These are phyloP conservation scores for Botrytis deweyae DNA, from an alignment of 2,329 filamentous ascomycete species.

Conservation along the genomic window DNA sequence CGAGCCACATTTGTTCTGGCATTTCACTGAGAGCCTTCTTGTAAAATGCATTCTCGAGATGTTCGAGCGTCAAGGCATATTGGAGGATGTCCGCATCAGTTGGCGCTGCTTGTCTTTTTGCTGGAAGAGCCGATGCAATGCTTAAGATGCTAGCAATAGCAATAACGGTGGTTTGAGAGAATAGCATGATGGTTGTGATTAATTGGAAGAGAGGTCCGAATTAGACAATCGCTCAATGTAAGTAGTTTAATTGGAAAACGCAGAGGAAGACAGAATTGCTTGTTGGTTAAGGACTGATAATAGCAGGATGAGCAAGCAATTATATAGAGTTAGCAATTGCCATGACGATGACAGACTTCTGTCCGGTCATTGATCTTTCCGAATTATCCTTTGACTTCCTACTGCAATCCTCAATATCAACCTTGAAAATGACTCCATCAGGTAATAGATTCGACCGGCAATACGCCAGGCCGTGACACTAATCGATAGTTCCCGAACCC, in stretches of 20 bases:
- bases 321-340: not conserved
- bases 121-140: constrained; percentile 25
- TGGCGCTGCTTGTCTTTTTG: constrained; percentile 31
- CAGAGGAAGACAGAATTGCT: not conserved
- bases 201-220: not conserved
- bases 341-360: not conserved
- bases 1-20: constrained; percentile 50
- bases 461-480: not conserved
- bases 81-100: constrained; percentile 44
- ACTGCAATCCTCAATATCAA: not conserved
- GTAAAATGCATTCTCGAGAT: constrained; percentile 65
- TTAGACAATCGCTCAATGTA: not conserved
- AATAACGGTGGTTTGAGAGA: constrained; percentile 29
- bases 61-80: constrained; percentile 53
- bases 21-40: constrained; percentile 58
- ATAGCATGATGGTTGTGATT: constrained; percentile 30
- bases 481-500: not conserved
- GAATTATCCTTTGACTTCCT: not conserved
- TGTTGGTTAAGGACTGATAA: not conserved
- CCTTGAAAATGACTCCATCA: not conserved
- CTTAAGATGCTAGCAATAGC: constrained; percentile 24
- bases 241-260: not conserved
- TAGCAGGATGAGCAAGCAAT: not conserved
- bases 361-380: not conserved
- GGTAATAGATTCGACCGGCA: constrained; percentile 15